Evolutionary conservation across 2,329 filamentous ascomycete species (phyloP), one percentile per base, ranked within the genome.

Genomic region (Fusarium cicatricum): DNA sequence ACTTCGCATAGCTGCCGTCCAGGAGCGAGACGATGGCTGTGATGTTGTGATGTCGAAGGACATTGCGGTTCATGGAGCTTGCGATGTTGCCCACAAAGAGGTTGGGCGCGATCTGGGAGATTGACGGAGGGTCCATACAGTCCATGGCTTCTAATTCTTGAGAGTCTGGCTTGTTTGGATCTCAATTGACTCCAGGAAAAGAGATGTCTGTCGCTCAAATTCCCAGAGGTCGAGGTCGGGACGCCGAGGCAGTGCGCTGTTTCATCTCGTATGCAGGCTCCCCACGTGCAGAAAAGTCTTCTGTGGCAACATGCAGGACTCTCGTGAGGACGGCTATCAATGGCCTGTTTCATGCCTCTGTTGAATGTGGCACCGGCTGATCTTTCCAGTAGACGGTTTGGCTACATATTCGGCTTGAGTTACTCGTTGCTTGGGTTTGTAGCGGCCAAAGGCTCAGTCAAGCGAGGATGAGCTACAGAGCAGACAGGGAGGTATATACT

Each of bases 1-100:
- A 67, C 54, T 63, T 63, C 28, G 51, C 23, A 43, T 57, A 55
- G 12, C 51, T 43, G 19, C 46, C 50, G 17, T 69, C 62, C 8
- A 64, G 43, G 11, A 67, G 64, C 14, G 66, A 69, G 23, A 69
- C 64, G 29, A 69, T 56, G 17, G 66, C 60, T 7, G 60, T 66
- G 50, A 69, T 69, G 48, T 58, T 54, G 41, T 67, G 58, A 29
- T 63, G 52, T 10, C 53, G 50, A 14, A 68, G 55, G 15, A 64
- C 44, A 28, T 64, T 59, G 36, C 56, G 51, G 29, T 60, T 63
- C 43, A 68, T 36, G 11, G 62, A 67, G 48, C 65, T 65, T 11
- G 64, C 55, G 29, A 65, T 48, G 33, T 68, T 67, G 16, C 65
- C 65, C n/a, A 68, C 54, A 47, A 64, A 67, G 17, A 68, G 54